A percentile compares a stretch with the other conserved stretches of the same genome.
Evolutionary conservation across 371 early-diverging fungal genomes (phyloP).

Genomic region (Mucor piriformis): DNA sequence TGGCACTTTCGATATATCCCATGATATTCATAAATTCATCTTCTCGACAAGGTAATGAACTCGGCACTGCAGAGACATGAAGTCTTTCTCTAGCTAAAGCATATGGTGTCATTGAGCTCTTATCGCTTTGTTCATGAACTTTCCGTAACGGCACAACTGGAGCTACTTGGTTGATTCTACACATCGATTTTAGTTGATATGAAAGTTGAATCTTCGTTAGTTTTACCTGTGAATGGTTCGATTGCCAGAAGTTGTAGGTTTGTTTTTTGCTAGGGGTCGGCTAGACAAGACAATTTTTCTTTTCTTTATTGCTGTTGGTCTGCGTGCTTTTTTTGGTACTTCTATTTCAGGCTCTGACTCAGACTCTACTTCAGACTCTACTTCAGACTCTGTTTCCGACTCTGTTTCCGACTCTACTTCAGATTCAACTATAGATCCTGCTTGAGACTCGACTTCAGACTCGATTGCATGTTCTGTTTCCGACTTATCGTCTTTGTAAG

Average conservation of each 20-base stretch:
- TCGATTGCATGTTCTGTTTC: too few relatives aligned
- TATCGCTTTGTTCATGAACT: slow-evolving; percentile 9
- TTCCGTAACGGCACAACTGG: slow-evolving; percentile 21
- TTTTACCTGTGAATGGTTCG: not conserved
- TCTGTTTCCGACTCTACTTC: not conserved
- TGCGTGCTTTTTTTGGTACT: not conserved
- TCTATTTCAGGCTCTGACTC: not conserved
- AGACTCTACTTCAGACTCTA: not conserved
- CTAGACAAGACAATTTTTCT: not conserved
- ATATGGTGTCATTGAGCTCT: slow-evolving; percentile 38
- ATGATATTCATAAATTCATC: slow-evolving; percentile 82
- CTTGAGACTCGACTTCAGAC: too few relatives aligned
- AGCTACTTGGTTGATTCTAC: slow-evolving; percentile 21
- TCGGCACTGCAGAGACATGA: slow-evolving; percentile 91
- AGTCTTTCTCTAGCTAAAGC: slow-evolving; percentile 75
- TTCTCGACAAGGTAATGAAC: slow-evolving; percentile 90
- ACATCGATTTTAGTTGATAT: not conserved
- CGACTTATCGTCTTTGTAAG: not conserved
- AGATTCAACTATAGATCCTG: not conserved
- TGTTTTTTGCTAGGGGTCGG: not conserved
- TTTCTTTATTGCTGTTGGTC: not conserved
- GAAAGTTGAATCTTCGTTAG: not conserved
- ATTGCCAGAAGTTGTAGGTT: not conserved
- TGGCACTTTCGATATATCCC: slow-evolving; percentile 69
- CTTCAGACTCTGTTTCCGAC: not conserved